phyloP scores from a whole-genome alignment of 495 filamentous ascomycete species.

The Penicillium dipodomyicola region DNA sequence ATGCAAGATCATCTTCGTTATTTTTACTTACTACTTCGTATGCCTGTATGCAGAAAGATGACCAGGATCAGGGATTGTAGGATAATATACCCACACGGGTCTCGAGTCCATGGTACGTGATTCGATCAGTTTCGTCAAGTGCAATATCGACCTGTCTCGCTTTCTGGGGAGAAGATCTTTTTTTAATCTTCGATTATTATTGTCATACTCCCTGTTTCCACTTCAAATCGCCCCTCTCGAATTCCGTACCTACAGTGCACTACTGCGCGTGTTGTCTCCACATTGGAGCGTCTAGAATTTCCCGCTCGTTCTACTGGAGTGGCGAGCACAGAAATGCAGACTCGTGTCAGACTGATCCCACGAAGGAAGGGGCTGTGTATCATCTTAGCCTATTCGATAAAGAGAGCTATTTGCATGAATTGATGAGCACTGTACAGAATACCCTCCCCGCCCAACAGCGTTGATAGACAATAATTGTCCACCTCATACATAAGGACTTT shows the following conservation, averaged over 20 bases:
- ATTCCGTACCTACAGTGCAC: constrained; percentile 3
- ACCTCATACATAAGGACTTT: constrained; percentile 4
- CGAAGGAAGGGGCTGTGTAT: constrained; percentile 10
- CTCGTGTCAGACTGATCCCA: constrained; percentile 16
- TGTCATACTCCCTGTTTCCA: background rate
- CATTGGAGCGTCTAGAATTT: background rate
- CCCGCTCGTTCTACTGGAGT: constrained; percentile 1
- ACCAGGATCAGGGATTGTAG: background rate
- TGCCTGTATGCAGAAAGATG: background rate
- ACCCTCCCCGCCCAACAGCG: background rate
- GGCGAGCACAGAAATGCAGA: constrained; percentile 10
- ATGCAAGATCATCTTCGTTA: constrained; percentile 14
- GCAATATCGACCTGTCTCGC: constrained; percentile 12
- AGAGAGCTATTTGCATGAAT: background rate
- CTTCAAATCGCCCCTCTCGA: background rate
- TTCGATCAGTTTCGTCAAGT: constrained; percentile 20
- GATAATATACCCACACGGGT: background rate
- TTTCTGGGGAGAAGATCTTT: background rate
- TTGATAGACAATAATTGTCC: constrained; percentile 17
- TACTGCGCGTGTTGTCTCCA: constrained; percentile 12
- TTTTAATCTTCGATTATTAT: background rate
- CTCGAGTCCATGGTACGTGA: background rate
- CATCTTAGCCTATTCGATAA: background rate
- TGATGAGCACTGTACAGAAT: background rate
- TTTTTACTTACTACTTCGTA: background rate